Conservation (phyloP, 1,139 yeast genomes). For the Scheffersomyces illinoinensis region DNA sequence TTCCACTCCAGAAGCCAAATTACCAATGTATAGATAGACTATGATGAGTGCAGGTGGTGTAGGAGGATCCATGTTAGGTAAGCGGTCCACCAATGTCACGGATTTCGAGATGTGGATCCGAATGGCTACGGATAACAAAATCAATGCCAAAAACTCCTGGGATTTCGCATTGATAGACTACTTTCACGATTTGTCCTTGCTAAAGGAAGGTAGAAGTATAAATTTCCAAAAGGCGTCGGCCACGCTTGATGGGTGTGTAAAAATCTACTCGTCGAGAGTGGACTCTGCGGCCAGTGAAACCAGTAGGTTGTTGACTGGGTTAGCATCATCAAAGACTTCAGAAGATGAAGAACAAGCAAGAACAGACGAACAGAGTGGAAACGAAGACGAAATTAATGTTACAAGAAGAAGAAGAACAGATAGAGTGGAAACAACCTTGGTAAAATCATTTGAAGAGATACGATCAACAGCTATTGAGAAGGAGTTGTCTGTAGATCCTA, state of each 20-base stretch:
- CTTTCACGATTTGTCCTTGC: constrained; percentile 6
- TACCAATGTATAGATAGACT: not conserved
- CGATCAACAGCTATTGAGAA: constrained; percentile 3
- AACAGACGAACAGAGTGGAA: not conserved
- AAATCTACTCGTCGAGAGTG: constrained; percentile 65
- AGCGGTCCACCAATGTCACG: not conserved
- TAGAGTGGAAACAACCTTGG: constrained; percentile 2
- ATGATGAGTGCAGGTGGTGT: not conserved
- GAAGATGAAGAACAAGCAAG: not conserved
- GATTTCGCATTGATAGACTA: constrained; percentile 8
- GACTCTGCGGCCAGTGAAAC: constrained; percentile 90
- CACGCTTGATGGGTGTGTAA: constrained; percentile 42
- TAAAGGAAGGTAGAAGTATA: constrained; percentile 6
- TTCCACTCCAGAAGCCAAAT: not conserved
- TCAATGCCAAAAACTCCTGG: constrained; percentile 7
- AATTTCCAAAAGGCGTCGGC: constrained; percentile 25
- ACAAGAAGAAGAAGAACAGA: not conserved
- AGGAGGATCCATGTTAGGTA: not conserved
- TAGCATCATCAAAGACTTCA: constrained; percentile 14
- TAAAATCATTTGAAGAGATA: constrained; percentile 3
- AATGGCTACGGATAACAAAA: constrained; percentile 30
- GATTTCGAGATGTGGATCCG: constrained; percentile 35
- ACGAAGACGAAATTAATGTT: not conserved
- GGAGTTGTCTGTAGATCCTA: constrained; percentile 8
- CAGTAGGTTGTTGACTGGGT: constrained; percentile 75